Conservation (phyloP, 495 filamentous ascomycete genomes). For the Neurospora cerealis region DNA sequence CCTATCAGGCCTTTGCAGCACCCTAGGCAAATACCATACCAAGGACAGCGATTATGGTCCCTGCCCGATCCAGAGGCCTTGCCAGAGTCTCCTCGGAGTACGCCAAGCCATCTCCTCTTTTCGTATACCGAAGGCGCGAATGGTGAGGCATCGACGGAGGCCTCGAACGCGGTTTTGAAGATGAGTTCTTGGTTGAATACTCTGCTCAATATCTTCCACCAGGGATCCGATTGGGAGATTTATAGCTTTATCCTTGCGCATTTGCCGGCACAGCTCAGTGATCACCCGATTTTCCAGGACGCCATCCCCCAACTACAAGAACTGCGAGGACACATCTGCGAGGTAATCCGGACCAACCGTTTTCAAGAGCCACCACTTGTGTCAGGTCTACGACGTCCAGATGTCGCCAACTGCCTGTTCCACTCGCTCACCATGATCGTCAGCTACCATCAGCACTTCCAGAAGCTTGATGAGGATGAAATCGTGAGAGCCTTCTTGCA, state of each 20-base stretch:
- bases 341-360: conserved; percentile 63
- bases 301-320: conserved; percentile 63
- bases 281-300: conserved; percentile 72
- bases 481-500: conserved; percentile 75
- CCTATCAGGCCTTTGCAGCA: conserved; percentile 27
- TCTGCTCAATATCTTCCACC: conserved; percentile 61
- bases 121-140: conserved; percentile 9
- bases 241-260: conserved; percentile 86
- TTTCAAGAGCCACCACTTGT: conserved; percentile 65
- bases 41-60: conserved; percentile 40
- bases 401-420: conserved; percentile 81
- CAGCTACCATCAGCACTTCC: conserved; percentile 77
- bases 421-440: conserved; percentile 75
- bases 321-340: conserved; percentile 67
- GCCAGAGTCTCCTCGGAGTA: conserved; percentile 31
- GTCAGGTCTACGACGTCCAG: conserved; percentile 72
- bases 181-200: conserved; percentile 68
- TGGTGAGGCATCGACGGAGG: conserved; percentile 4
- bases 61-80: conserved; percentile 42
- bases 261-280: conserved; percentile 78
- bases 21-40: conserved; percentile 20
- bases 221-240: conserved; percentile 82
- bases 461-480: conserved; percentile 78
- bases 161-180: conserved; percentile 39
- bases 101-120: conserved; percentile 35